Evolutionary conservation across 2,329 filamentous ascomycete species (phyloP).

Genomic region (Clonostachys rhizophaga): DNA sequence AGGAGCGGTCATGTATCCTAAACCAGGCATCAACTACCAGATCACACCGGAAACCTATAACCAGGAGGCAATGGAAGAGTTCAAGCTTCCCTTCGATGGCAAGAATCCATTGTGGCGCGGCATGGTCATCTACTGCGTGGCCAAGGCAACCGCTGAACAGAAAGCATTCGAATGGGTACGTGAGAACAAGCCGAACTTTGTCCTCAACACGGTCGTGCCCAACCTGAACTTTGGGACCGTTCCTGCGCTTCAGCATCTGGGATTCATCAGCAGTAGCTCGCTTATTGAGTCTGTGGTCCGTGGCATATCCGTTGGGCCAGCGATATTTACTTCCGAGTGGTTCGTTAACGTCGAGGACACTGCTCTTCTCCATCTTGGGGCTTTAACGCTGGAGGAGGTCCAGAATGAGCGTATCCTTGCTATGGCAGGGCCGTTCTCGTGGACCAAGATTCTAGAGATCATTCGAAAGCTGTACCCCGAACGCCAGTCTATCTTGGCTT

Average conservation of each 20-base stretch:
- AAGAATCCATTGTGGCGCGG: neutral
- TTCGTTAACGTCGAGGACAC: slow-evolving; percentile 13
- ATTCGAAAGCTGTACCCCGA: neutral
- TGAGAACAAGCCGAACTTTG: slow-evolving; percentile 18
- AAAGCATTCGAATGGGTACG: slow-evolving; percentile 6
- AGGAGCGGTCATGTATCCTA: neutral
- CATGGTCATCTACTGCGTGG: slow-evolving; percentile 16
- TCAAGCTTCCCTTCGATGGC: neutral
- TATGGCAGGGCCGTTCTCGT: neutral
- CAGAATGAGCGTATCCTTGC: neutral
- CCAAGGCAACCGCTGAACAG: neutral
- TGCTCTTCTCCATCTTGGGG: slow-evolving; percentile 15
- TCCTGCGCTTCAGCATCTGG: no score
- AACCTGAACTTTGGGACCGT: slow-evolving; percentile 1
- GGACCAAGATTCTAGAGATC: neutral
- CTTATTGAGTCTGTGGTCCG: no score
- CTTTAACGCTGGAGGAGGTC: slow-evolving; percentile 11
- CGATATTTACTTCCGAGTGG: neutral
- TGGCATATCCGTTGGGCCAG: no score
- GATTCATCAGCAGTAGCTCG: no score
- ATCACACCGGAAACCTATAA: neutral
- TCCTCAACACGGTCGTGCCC: slow-evolving; percentile 15
- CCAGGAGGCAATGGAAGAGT: neutral
- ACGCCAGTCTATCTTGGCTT: neutral
- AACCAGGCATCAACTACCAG: neutral